Evolutionary conservation across 2,329 filamentous ascomycete genomes (phyloP).

Genomic region (Blumeriella jaapii): DNA sequence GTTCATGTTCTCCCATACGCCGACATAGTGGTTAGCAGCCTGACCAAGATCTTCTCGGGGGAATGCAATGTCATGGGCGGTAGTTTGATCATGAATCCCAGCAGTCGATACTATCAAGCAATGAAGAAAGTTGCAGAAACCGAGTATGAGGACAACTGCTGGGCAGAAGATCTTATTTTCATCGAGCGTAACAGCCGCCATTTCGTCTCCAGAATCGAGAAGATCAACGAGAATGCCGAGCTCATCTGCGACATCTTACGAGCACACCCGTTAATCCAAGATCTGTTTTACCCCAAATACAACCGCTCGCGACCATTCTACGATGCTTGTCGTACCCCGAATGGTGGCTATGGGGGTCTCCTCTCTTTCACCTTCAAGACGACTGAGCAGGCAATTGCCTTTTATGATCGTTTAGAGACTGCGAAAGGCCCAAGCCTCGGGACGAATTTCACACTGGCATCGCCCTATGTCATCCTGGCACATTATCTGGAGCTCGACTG

Average conservation of each 20-base stretch:
- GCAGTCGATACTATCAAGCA: conserved; percentile 54
- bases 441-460: conserved; percentile 91
- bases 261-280: conserved; percentile 52
- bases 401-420: conserved; percentile 78
- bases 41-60: conserved; percentile 95
- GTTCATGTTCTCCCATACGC: conserved; percentile 83
- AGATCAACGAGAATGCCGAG: conserved; percentile 79
- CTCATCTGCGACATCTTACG: conserved; percentile 63
- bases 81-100: conserved; percentile 52
- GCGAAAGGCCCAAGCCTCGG: conserved; percentile 91
- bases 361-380: conserved; percentile 72
- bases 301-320: conserved; percentile 60
- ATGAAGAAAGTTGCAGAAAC: conserved; percentile 55
- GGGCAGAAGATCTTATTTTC: conserved; percentile 88
- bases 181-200: conserved; percentile 94
- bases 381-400: conserved; percentile 59
- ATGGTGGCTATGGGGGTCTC: conserved; percentile 80
- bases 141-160: conserved; percentile 81
- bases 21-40: conserved; percentile 84
- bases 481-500: conserved; percentile 91
- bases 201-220: conserved; percentile 69
- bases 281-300: conserved; percentile 79
- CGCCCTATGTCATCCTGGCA: conserved; percentile 81
- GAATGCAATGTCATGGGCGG: conserved; percentile 99
- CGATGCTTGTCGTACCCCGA: conserved; percentile 61